Evolutionary conservation across 2,329 filamentous ascomycete species (phyloP).

Genomic region (Epichloe amarillans): DNA sequence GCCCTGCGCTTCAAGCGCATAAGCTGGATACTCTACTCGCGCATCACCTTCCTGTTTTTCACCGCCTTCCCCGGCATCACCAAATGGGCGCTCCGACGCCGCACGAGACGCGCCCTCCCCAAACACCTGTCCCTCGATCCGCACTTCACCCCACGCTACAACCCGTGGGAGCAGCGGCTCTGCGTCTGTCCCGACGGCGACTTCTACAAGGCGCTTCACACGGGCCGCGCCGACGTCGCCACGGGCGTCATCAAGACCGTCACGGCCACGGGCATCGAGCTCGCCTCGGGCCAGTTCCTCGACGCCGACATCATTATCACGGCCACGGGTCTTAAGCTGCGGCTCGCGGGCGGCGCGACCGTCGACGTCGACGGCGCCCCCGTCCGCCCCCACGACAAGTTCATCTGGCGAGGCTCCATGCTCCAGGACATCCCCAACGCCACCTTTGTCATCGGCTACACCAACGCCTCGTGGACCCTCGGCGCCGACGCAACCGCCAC

Average conservation of each 20-base stretch:
- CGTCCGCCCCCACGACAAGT: constrained; percentile 32
- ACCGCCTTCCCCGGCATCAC: too few species aligned
- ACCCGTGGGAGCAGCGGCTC: constrained; percentile 60
- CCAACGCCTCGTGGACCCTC: constrained; percentile 51
- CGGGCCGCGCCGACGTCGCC: constrained; percentile 26
- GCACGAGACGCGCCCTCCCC: constrained; percentile 32
- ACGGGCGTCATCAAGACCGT: constrained; percentile 36
- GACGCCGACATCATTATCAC: constrained; percentile 52
- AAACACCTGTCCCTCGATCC: constrained; percentile 31
- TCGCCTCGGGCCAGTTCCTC: constrained; percentile 31
- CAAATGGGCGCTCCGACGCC: constrained; percentile 29
- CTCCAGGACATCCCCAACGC: constrained; percentile 49
- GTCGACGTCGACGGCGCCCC: constrained; percentile 35
- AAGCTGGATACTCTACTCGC: constrained; percentile 29
- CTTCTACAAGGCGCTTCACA: constrained; percentile 32
- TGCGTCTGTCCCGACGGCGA: constrained; percentile 45
- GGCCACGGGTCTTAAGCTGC: constrained; percentile 49
- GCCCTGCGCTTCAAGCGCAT: constrained; percentile 25
- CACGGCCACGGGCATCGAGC: constrained; percentile 28
- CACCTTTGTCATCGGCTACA: constrained; percentile 46
- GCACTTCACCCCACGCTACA: constrained; percentile 51
- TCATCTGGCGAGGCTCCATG: constrained; percentile 48
- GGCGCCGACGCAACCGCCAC: constrained; percentile 29
- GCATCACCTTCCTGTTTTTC: constrained; percentile 19
- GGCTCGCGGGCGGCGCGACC: constrained; percentile 32